Evolutionary conservation across 2,329 filamentous ascomycete species (phyloP), one percentile per base, ranked within the genome.

Genomic region (Didymella pomorum): DNA sequence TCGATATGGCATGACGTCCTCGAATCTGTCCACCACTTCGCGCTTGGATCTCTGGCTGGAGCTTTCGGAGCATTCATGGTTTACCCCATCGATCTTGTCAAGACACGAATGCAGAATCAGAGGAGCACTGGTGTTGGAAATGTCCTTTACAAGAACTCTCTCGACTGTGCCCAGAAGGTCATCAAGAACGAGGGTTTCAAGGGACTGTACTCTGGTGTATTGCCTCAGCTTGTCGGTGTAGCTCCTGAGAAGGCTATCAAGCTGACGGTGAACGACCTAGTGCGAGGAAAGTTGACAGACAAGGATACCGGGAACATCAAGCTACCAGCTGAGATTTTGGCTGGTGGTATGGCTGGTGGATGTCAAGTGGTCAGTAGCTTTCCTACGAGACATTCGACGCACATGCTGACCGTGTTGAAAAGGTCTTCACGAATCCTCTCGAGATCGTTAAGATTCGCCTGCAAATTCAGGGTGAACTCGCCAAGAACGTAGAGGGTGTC

Each of bases 201-300:
- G 37, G 95, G 95, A 21, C 80, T 99, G 48, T 99, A 99, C 82
- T 96, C 94, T 48, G 95, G 95, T 74, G 92, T 99, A 20, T 78
- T 97, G 51, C 95, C 95, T 11, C 95, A 99, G 82, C 85, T 99
- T 44, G 92, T 99, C 63, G 95, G 95, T 78, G 95, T 99, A 44
- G 95, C 95, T n/a, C 95, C 95, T 2, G 95, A 99, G 78, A 99
- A 99, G 83, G 95, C 95, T 68, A 99, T 99, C 82, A 99, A 99
- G 83, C 87, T 99, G 63, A 99, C 95, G 0, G 93, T 99, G 72
- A 99, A 99, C 79, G 95, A 99, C 75, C 80, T 99, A 53, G 92
- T 96, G 21, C 89, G 95, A 72, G 84, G 86, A 9, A 84, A 85
- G 65, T 89, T 93, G 72, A 90, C 89, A 3, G 88, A 92, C 71